Percentiles rank a stretch among this genome's conserved stretches.
phyloP scores from a whole-genome alignment of 1,284 basidiomycete genomes.

The Ceratobasidium sp. region DNA sequence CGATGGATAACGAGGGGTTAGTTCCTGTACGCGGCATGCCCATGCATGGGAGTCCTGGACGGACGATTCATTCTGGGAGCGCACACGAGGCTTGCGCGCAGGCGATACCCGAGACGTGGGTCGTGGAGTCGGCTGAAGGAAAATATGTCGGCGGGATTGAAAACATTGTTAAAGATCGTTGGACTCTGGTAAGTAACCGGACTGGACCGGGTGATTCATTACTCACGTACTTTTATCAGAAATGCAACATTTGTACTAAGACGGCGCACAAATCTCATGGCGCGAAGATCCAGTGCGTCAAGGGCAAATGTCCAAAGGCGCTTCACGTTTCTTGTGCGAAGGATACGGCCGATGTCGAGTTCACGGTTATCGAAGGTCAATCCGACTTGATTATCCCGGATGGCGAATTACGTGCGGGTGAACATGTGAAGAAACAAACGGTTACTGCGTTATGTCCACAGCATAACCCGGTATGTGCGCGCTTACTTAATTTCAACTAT shows the following conservation, averaged over 20 bases:
- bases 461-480: slow-evolving; percentile 81
- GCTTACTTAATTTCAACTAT: neutral
- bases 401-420: slow-evolving; percentile 59
- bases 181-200: slow-evolving; percentile 79
- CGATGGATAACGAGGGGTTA: slow-evolving; percentile 69
- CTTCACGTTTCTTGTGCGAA: slow-evolving; percentile 94
- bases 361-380: slow-evolving; percentile 73
- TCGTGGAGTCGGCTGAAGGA: slow-evolving; percentile 75
- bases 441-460: slow-evolving; percentile 82
- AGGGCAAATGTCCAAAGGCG: slow-evolving; percentile 92
- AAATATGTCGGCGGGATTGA: slow-evolving; percentile 84
- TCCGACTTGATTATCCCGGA: slow-evolving; percentile 69
- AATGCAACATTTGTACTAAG: slow-evolving; percentile 88
- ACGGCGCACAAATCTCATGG: slow-evolving; percentile 79
- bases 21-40: slow-evolving; percentile 80
- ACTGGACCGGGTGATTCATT: neutral
- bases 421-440: slow-evolving; percentile 71
- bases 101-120: slow-evolving; percentile 88
- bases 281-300: slow-evolving; percentile 93
- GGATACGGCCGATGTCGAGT: slow-evolving; percentile 72
- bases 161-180: slow-evolving; percentile 87
- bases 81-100: slow-evolving; percentile 84
- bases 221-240: slow-evolving; percentile 64
- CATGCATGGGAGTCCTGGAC: slow-evolving; percentile 56
- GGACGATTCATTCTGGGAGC: slow-evolving; percentile 62